Evolutionary conservation across 2,329 filamentous ascomycete genomes (phyloP).

Genomic region (Chrysoporthe austroafricana): DNA sequence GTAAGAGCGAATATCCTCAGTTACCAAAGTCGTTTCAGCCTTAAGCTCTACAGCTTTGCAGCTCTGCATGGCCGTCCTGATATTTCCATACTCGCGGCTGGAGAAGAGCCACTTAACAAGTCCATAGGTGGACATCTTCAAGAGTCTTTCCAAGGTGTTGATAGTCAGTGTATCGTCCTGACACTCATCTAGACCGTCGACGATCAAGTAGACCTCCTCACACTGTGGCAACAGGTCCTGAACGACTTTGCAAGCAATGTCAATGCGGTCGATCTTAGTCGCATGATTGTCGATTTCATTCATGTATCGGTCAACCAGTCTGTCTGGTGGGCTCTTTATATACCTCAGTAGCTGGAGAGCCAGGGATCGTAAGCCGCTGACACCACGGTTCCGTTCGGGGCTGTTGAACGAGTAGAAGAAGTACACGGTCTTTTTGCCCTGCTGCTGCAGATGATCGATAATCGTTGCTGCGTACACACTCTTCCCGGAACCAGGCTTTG

Average conservation of each 20-base stretch:
- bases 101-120: constrained; percentile 1
- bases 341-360: neutral
- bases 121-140: neutral
- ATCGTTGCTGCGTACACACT: neutral
- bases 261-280: neutral
- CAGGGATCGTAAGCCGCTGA: constrained; percentile 1
- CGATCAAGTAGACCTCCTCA: constrained; percentile 3
- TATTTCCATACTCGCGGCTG: neutral
- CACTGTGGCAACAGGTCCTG: constrained; percentile 1
- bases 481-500: neutral
- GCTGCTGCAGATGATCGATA: neutral
- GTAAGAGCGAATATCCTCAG: too few species aligned
- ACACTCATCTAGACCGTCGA: constrained; percentile 4
- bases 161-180: neutral
- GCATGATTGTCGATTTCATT: neutral
- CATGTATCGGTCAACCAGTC: neutral
- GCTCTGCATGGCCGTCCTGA: neutral
- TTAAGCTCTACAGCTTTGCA: too few species aligned
- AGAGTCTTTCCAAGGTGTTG: neutral
- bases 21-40: too few species aligned
- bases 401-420: neutral
- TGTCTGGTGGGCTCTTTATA: neutral
- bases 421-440: neutral
- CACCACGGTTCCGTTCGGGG: neutral
- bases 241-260: neutral